Conservation (phyloP, 306 rosid genomes). For the Malus fusca region DNA sequence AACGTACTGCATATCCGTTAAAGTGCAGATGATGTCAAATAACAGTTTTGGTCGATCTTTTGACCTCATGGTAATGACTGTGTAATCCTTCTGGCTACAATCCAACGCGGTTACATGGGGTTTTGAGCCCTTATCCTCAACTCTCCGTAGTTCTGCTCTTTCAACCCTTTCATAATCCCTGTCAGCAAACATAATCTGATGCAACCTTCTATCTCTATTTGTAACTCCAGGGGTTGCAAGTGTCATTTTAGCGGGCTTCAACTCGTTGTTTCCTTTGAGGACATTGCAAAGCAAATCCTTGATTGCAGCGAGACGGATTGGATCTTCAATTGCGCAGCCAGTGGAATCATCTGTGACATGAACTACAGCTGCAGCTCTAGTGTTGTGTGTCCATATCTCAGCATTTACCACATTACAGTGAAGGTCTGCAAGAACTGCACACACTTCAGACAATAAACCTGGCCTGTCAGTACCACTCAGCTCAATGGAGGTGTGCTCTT, state of each 20-base stretch:
- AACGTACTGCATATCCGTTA: slow-evolving; percentile 93
- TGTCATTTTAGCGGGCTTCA: slow-evolving; percentile 58
- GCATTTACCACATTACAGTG: slow-evolving; percentile 80
- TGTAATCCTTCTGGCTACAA: slow-evolving; percentile 78
- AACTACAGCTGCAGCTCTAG: slow-evolving; percentile 87
- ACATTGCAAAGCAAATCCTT: slow-evolving; percentile 81
- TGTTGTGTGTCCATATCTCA: slow-evolving; percentile 96
- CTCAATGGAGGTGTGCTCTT: slow-evolving; percentile 87
- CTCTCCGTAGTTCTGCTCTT: slow-evolving; percentile 28
- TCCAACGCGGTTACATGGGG: slow-evolving; percentile 63
- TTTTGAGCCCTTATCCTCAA: slow-evolving; percentile 38
- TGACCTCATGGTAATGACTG: slow-evolving; percentile 67
- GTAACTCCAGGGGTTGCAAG: slow-evolving; percentile 73
- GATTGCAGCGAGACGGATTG: slow-evolving; percentile 49
- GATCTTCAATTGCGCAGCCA: slow-evolving; percentile 63
- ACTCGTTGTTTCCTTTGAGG: slow-evolving; percentile 59
- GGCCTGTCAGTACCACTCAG: slow-evolving; percentile 92
- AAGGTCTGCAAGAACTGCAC: slow-evolving; percentile 89
- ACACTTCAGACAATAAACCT: slow-evolving; percentile 87
- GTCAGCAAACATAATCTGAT: slow-evolving; percentile 94
- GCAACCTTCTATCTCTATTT: slow-evolving; percentile 75
- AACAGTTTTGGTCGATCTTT: slow-evolving; percentile 83
- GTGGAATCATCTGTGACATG: slow-evolving; percentile 72
- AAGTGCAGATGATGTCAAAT: slow-evolving; percentile 90
- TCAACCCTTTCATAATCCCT: slow-evolving; percentile 78